These are phyloP conservation scores for Cercospora sp. DNA, from an alignment of 2,329 filamentous ascomycete genomes.

Conservation along the genomic window DNA sequence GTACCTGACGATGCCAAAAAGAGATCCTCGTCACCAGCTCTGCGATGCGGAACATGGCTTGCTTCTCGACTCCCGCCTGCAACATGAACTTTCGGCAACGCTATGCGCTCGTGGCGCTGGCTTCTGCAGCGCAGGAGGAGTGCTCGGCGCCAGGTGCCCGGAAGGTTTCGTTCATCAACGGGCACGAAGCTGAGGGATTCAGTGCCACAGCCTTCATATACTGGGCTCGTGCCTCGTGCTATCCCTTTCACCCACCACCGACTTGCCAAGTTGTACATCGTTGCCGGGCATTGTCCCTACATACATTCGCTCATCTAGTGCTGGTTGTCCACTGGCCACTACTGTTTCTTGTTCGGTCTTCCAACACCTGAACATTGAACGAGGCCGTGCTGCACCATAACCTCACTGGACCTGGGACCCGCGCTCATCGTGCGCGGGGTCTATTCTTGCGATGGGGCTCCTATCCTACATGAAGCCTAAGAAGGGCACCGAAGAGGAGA, in stretches of 20 bases:
- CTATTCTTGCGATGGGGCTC: slow-evolving; percentile 25
- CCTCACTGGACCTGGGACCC: neutral
- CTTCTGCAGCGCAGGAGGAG: slow-evolving; percentile 4
- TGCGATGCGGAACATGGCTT: slow-evolving; percentile 14
- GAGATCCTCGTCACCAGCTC: neutral
- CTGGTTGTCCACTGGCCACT: neutral
- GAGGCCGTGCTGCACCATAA: neutral
- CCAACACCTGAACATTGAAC: neutral
- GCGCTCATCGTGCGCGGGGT: neutral
- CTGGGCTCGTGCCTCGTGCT: slow-evolving; percentile 3
- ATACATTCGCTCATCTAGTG: slow-evolving; percentile 20
- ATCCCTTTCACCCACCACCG: neutral
- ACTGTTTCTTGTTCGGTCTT: neutral
- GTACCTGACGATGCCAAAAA: neutral
- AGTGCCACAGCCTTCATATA: slow-evolving; percentile 16
- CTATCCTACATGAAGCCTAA: slow-evolving; percentile 31
- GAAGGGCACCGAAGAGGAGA: slow-evolving; percentile 23
- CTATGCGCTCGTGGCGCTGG: slow-evolving; percentile 18
- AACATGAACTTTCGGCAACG: slow-evolving; percentile 14
- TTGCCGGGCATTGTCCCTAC: slow-evolving; percentile 24
- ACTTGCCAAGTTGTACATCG: neutral
- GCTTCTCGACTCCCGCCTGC: slow-evolving; percentile 17
- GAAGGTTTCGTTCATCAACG: slow-evolving; percentile 11
- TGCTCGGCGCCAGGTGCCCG: slow-evolving; percentile 8
- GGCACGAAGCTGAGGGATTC: slow-evolving; percentile 1